Evolutionary conservation across 2,329 filamentous ascomycete species (phyloP), one percentile per base, ranked within the genome.

Genomic region (Orbilia javanica): DNA sequence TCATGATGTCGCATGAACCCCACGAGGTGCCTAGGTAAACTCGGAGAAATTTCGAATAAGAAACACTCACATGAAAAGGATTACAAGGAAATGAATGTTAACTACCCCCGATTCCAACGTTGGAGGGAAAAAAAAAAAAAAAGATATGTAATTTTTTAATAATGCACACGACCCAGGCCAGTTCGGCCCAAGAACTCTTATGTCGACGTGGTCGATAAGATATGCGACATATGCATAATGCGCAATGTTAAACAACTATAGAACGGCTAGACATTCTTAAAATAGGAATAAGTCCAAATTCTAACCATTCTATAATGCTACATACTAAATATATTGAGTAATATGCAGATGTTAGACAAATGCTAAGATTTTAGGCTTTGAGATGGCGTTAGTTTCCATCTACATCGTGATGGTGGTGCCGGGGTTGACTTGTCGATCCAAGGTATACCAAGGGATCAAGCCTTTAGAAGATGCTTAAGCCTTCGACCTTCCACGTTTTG

Each of bases 191-290:
- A 60, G 20, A 42, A 42, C 29, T 11, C 15, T 60, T 27, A 44
- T 39, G 69, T 60, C 69, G 60, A 73, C 69, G 69, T 73, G 69
- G 60, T 66, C 50, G 48, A 46, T 64, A 64, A 65, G n/a, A 72
- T 60, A 25, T 13, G 42, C 11, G 18, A 22, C 11, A 11, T 39
- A 29, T 63, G 44, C 55, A 46, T 63, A 63, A 63, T 27, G 27
- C 39, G 44, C 25, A 10, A 44, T 52, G 34, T 53, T 57, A 60
- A 36, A 25, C 55, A 11, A 60, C 11, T 18, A 13, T 60, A 39
- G 1, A 0, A 25, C 55, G 60, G 25, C 50, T 72, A 10, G 60
- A 34, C 3, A 60, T 73, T 42, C 69, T 39, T 13, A 7, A 50
- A 60, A 36, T 48, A 42, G 60, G 4, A 42, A 39, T 3, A 8